Percentiles rank a stretch among this genome's conserved stretches.
Evolutionary conservation across 2,329 filamentous ascomycete species (phyloP).

Genomic region (Ophiostoma sp.): DNA sequence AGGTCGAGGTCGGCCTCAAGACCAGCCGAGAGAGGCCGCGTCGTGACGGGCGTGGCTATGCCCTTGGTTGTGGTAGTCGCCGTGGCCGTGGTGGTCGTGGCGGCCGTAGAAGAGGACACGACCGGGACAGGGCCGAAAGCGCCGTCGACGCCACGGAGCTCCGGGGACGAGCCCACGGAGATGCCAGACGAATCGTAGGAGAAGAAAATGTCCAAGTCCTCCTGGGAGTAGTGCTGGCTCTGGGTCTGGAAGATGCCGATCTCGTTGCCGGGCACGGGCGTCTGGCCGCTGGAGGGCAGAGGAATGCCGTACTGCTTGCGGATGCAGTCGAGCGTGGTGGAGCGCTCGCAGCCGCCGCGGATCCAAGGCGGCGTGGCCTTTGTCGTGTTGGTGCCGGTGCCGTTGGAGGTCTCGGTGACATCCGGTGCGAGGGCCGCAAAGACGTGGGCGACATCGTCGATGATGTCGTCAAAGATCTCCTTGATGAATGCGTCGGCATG

Average conservation of each 20-base stretch:
- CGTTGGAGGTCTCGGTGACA: conserved; percentile 16
- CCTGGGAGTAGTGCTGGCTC: conserved; percentile 30
- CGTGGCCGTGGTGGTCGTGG: conserved; percentile 35
- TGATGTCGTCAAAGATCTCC: conserved; percentile 46
- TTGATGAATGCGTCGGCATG: conserved; percentile 29
- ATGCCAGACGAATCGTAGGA: conserved; percentile 38
- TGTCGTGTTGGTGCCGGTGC: conserved; percentile 12
- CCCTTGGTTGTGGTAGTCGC: conserved; percentile 27
- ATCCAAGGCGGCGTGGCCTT: conserved; percentile 3
- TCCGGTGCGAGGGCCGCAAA: conserved; percentile 41
- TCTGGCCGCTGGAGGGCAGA: conserved; percentile 22
- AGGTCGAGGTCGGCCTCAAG: conserved; percentile 45
- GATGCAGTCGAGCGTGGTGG: conserved; percentile 25
- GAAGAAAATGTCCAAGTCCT: conserved; percentile 29
- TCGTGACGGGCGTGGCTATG: conserved; percentile 31
- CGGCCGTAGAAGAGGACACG: conserved; percentile 41
- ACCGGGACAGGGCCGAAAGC: conserved; percentile 41
- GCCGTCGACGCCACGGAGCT: conserved; percentile 29
- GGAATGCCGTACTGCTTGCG: conserved; percentile 28
- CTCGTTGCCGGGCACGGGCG: conserved; percentile 25
- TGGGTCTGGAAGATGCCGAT: conserved; percentile 31
- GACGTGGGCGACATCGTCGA: conserved; percentile 45
- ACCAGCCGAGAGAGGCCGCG: conserved; percentile 26
- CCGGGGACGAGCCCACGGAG: conserved; percentile 30
- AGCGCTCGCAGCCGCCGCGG: conserved; percentile 18